These are phyloP conservation scores for Niebla homalea DNA, from an alignment of 495 filamentous ascomycete species.

Conservation along the genomic window DNA sequence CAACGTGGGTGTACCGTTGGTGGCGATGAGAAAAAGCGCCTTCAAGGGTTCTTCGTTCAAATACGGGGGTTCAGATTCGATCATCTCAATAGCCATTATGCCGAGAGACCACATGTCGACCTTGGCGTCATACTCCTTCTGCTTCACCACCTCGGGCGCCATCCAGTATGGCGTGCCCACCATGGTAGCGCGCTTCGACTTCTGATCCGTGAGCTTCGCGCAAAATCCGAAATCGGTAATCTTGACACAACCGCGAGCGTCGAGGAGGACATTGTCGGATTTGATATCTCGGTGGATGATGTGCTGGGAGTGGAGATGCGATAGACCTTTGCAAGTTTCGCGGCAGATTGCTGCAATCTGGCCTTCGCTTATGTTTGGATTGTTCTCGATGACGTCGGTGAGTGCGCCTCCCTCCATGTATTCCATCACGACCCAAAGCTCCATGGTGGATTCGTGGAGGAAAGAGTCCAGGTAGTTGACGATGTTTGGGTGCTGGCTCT, in stretches of 20 bases:
- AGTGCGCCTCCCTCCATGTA: constrained; percentile 98
- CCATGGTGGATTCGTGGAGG: constrained; percentile 78
- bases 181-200: constrained; percentile 96
- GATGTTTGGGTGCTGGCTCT: constrained; percentile 93
- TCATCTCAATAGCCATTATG: constrained; percentile 99
- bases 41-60: constrained; percentile 96
- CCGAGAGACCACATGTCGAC: constrained; percentile 98
- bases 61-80: constrained; percentile 94
- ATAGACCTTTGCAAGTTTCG: constrained; percentile 92
- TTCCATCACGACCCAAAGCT: constrained; percentile 99
- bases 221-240: constrained; percentile 99
- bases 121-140: constrained; percentile 96
- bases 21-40: constrained; percentile 91
- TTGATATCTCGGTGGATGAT: constrained; percentile 99
- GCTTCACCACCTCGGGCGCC: constrained; percentile 98
- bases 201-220: constrained; percentile 92
- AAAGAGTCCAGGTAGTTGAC: constrained; percentile 98
- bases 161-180: constrained; percentile 99
- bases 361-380: constrained; percentile 76
- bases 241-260: constrained; percentile 89
- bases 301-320: constrained; percentile 85
- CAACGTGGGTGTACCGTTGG: constrained; percentile 87
- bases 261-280: constrained; percentile 92
- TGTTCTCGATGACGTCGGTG: constrained; percentile 98
- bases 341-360: constrained; percentile 95